A percentile compares a stretch with the other conserved stretches of the same genome.
phyloP scores from a whole-genome alignment of 257 asterid species.

The Solanum chiquidenum region DNA sequence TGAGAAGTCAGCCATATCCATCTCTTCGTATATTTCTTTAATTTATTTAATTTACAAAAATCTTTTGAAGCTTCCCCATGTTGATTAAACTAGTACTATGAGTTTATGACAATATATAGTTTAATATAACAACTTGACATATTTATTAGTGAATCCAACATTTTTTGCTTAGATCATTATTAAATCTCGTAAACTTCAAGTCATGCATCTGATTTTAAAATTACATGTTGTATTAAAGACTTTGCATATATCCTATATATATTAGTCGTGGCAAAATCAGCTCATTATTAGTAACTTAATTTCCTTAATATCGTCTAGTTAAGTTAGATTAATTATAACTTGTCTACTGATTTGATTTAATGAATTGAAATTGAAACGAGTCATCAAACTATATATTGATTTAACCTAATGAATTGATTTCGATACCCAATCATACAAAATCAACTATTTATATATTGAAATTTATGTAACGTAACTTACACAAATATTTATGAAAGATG shows the following conservation, averaged over 20 bases:
- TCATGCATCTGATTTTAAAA: neutral
- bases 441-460: neutral
- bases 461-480: neutral
- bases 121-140: neutral
- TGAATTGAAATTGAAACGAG: neutral
- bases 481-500: neutral
- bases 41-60: neutral
- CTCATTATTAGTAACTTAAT: neutral
- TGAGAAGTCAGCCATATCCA: conserved; percentile 45
- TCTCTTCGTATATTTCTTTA: conserved; percentile 10
- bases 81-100: neutral
- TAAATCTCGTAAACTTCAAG: neutral
- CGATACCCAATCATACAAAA: neutral
- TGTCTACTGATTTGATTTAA: neutral
- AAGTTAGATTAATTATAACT: neutral
- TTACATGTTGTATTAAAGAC: neutral
- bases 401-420: neutral
- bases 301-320: neutral
- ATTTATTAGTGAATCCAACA: neutral
- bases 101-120: neutral
- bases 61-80: conserved; percentile 14
- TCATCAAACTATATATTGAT: neutral
- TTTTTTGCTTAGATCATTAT: neutral
- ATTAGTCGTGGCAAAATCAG: too few relatives aligned
- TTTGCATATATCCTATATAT: neutral